Conservation (phyloP, 192 early-diverging fungal species). For the Podila horticola region DNA sequence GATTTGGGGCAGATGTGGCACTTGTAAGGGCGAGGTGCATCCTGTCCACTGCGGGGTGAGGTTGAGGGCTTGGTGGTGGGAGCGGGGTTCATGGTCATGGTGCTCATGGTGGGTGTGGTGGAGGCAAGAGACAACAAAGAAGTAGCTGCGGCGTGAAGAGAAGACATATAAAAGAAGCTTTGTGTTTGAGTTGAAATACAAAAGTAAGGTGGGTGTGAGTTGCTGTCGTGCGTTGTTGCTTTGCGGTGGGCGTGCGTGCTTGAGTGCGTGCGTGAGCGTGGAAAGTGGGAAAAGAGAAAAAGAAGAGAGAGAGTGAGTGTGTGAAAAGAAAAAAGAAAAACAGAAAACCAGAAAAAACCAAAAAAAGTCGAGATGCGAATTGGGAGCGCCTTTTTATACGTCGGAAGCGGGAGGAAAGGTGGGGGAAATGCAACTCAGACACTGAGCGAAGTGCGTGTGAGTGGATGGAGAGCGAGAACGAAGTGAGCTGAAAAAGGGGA, state of each 20-base stretch:
- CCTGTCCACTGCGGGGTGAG: constrained; percentile 32
- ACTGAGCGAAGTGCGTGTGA: no score
- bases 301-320: not conserved
- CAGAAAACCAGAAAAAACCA: constrained; percentile 15
- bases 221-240: not conserved
- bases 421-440: not conserved
- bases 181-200: not conserved
- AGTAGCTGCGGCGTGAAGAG: constrained; percentile 14
- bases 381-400: constrained; percentile 6
- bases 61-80: constrained; percentile 26
- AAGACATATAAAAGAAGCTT: constrained; percentile 2
- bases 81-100: constrained; percentile 20
- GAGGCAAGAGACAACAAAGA: constrained; percentile 23
- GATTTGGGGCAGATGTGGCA: constrained; percentile 72
- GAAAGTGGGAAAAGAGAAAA: constrained; percentile 3
- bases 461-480: no score
- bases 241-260: not conserved
- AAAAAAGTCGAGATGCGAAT: not conserved
- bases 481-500: no score
- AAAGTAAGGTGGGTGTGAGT: not conserved
- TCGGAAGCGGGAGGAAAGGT: not conserved
- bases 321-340: constrained; percentile 11
- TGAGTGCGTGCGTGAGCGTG: not conserved
- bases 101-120: constrained; percentile 22
- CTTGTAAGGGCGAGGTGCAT: constrained; percentile 67